phyloP scores from a whole-genome alignment of 2,329 filamentous ascomycete genomes.

The Chrysosporium queenslandicum region DNA sequence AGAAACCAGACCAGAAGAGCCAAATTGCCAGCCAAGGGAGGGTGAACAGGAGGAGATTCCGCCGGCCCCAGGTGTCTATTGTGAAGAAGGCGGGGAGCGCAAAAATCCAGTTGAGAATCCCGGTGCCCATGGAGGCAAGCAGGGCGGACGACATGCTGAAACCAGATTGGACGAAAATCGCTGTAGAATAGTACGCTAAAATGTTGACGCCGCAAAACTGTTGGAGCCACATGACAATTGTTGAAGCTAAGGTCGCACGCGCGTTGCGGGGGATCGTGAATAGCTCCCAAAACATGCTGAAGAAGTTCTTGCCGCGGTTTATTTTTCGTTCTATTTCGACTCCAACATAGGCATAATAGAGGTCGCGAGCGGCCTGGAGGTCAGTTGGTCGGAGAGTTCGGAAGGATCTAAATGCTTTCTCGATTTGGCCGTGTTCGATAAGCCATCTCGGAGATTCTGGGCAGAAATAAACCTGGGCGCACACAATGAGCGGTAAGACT shows the following conservation, averaged over 20 bases:
- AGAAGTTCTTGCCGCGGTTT: slow-evolving; percentile 42
- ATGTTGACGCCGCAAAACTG: slow-evolving; percentile 46
- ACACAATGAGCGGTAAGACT: slow-evolving; percentile 50
- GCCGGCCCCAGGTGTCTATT: slow-evolving; percentile 56
- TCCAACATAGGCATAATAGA: slow-evolving; percentile 49
- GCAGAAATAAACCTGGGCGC: slow-evolving; percentile 55
- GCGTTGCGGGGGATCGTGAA: slow-evolving; percentile 54
- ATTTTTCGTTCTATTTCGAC: slow-evolving; percentile 51
- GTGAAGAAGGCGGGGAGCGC: slow-evolving; percentile 55
- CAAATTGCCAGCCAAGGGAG: slow-evolving; percentile 50
- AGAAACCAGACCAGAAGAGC: slow-evolving; percentile 43
- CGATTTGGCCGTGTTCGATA: slow-evolving; percentile 39
- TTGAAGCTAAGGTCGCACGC: slow-evolving; percentile 47
- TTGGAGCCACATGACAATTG: slow-evolving; percentile 59
- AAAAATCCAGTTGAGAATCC: slow-evolving; percentile 56
- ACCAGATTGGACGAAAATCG: slow-evolving; percentile 50
- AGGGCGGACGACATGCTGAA: slow-evolving; percentile 46
- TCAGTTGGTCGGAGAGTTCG: slow-evolving; percentile 39
- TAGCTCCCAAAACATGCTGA: slow-evolving; percentile 47
- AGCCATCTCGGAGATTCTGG: slow-evolving; percentile 46
- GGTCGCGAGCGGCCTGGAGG: slow-evolving; percentile 47
- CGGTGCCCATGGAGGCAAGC: slow-evolving; percentile 52
- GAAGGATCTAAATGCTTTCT: slow-evolving; percentile 43
- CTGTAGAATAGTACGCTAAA: slow-evolving; percentile 53
- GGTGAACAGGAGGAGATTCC: slow-evolving; percentile 52